These are phyloP conservation scores for Ophiostoma australiae DNA, from an alignment of 2,329 filamentous ascomycete species.

Conservation along the genomic window DNA sequence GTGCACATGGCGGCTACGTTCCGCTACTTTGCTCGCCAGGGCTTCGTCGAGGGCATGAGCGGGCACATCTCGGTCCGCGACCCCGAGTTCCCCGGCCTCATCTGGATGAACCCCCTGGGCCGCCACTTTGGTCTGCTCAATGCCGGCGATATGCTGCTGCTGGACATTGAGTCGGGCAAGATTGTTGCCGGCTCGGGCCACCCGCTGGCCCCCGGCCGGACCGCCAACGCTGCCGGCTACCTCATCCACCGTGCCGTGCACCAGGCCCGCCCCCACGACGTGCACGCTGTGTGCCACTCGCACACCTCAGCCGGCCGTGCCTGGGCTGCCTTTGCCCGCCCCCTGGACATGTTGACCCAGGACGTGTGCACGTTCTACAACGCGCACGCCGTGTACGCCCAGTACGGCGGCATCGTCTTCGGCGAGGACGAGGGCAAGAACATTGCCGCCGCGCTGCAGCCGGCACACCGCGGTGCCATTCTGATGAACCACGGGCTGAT, in stretches of 20 bases:
- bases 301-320: slow-evolving; percentile 53
- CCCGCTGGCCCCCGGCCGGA: slow-evolving; percentile 48
- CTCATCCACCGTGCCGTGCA: slow-evolving; percentile 55
- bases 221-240: slow-evolving; percentile 54
- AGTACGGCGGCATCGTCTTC: slow-evolving; percentile 57
- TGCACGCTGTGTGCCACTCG: slow-evolving; percentile 54
- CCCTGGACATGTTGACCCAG: slow-evolving; percentile 56
- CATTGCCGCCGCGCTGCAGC: slow-evolving; percentile 42
- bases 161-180: slow-evolving; percentile 51
- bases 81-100: slow-evolving; percentile 49
- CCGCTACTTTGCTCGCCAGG: slow-evolving; percentile 55
- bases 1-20: slow-evolving; percentile 55
- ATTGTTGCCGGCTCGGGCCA: slow-evolving; percentile 42
- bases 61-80: slow-evolving; percentile 59
- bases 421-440: slow-evolving; percentile 50
- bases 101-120: slow-evolving; percentile 60
- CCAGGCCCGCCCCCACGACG: slow-evolving; percentile 50
- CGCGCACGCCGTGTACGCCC: slow-evolving; percentile 51
- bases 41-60: slow-evolving; percentile 56
- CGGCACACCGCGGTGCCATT: slow-evolving; percentile 54
- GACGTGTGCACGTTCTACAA: slow-evolving; percentile 53
- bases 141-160: slow-evolving; percentile 51
- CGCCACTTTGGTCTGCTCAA: slow-evolving; percentile 55
- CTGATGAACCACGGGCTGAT: slow-evolving; percentile 59
- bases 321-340: slow-evolving; percentile 50